phyloP scores from a whole-genome alignment of 441 rosid genomes.

The Adansonia rubrostipa region DNA sequence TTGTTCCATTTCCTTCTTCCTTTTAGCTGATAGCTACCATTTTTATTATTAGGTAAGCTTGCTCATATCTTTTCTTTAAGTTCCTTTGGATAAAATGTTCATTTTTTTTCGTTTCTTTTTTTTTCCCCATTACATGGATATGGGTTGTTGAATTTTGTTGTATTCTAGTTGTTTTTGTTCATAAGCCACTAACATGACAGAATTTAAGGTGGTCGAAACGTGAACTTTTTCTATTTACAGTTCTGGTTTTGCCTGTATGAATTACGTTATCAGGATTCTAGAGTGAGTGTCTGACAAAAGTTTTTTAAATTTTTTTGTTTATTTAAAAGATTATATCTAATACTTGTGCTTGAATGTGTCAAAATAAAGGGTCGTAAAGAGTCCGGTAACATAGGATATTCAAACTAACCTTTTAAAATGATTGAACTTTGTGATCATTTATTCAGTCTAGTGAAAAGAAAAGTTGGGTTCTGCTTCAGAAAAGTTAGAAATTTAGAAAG shows the following conservation, averaged over 20 bases:
- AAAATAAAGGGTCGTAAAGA: no score
- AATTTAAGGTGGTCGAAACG: background rate
- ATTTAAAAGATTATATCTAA: no score
- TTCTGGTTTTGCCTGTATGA: background rate
- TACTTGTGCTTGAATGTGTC: no score
- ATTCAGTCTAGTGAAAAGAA: background rate
- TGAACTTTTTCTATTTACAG: background rate
- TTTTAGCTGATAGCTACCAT: background rate
- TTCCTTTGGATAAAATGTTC: background rate
- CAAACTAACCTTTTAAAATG: background rate
- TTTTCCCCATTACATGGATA: background rate
- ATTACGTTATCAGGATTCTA: no score
- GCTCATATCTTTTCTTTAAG: background rate
- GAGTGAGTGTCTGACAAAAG: no score
- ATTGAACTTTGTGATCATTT: background rate
- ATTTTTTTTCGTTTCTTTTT: background rate
- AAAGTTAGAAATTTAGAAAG: background rate
- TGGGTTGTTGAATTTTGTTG: conserved; percentile 4
- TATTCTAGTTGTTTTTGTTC: background rate
- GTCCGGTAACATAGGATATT: no score
- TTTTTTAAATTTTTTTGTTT: no score
- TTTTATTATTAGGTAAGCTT: conserved; percentile 16
- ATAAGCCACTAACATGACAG: background rate
- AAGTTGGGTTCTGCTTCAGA: background rate
- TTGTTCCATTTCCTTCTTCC: background rate